Evolutionary conservation across 345 rosid species (phyloP).

Genomic region (Geranium brycei): DNA sequence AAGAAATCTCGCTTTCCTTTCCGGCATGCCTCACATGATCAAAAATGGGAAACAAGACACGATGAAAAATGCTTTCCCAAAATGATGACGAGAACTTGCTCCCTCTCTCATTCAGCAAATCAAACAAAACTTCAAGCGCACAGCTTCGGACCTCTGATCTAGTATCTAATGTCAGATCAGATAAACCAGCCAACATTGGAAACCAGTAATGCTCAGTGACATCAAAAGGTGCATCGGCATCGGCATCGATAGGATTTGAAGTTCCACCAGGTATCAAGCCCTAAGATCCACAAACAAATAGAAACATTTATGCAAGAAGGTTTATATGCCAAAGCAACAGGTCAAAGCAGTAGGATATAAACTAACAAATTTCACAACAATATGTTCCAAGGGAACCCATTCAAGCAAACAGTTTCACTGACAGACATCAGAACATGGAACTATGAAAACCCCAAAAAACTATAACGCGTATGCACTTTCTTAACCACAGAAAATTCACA

Average conservation of each 20-base stretch:
- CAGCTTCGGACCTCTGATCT: slow-evolving; percentile 84
- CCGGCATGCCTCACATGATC: slow-evolving; percentile 87
- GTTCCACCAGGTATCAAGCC: slow-evolving; percentile 87
- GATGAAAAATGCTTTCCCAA: slow-evolving; percentile 92
- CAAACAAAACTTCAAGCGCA: slow-evolving; percentile 84
- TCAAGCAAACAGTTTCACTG: not conserved
- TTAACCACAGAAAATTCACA: not conserved
- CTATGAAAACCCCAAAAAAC: not conserved
- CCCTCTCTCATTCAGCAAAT: slow-evolving; percentile 87
- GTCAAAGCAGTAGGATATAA: not conserved
- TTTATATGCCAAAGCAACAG: not conserved
- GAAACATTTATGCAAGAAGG: not conserved
- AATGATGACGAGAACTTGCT: slow-evolving; percentile 69
- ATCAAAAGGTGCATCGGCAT: slow-evolving; percentile 46
- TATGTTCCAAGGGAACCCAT: not conserved
- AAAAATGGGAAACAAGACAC: slow-evolving; percentile 85
- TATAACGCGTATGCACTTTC: not conserved
- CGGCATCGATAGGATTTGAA: slow-evolving; percentile 48
- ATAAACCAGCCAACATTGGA: slow-evolving; percentile 88
- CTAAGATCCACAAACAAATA: slow-evolving; percentile 21
- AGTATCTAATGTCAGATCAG: slow-evolving; percentile 75
- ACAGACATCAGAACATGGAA: not conserved
- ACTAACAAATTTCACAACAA: not conserved
- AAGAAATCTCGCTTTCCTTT: slow-evolving; percentile 53
- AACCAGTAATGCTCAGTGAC: slow-evolving; percentile 90